Evolutionary conservation across 2,329 filamentous ascomycete species (phyloP).

Genomic region (Dactylellina parvicollis): DNA sequence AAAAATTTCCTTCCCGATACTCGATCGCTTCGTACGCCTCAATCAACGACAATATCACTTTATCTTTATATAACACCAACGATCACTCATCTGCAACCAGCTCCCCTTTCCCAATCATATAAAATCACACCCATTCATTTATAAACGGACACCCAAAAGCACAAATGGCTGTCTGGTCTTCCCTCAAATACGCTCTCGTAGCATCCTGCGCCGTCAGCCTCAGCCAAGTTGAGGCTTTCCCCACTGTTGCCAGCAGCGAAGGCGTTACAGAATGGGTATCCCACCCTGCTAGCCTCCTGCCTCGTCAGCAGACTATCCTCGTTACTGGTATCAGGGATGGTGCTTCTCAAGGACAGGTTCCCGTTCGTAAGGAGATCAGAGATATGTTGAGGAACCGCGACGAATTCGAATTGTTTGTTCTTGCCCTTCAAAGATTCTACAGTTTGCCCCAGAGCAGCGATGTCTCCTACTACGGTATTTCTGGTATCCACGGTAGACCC

Average conservation of each 20-base stretch:
- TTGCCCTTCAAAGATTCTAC: constrained; percentile 78
- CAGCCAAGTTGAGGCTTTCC: constrained; percentile 7
- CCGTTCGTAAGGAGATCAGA: constrained; percentile 36
- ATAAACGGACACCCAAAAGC: neutral
- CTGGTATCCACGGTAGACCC: constrained; percentile 78
- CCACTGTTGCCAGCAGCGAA: neutral
- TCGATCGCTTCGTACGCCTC: neutral
- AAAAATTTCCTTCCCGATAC: neutral
- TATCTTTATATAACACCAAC: neutral
- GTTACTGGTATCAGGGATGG: constrained; percentile 29
- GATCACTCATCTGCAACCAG: neutral
- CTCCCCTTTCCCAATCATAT: neutral
- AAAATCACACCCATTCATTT: neutral
- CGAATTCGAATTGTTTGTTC: constrained; percentile 73
- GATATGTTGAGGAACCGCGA: constrained; percentile 23
- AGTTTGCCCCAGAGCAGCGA: constrained; percentile 71
- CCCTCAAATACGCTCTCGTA: constrained; percentile 33
- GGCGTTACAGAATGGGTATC: constrained; percentile 12
- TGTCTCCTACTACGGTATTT: constrained; percentile 80
- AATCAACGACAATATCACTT: neutral
- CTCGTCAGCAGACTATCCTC: constrained; percentile 11
- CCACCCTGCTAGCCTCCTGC: neutral
- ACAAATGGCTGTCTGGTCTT: constrained; percentile 43
- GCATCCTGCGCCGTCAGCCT: constrained; percentile 29
- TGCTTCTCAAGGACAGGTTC: constrained; percentile 7